Evolutionary conservation across 2,329 filamentous ascomycete species (phyloP), one percentile per base, ranked within the genome.

Genomic region (Beauveria caledonica): DNA sequence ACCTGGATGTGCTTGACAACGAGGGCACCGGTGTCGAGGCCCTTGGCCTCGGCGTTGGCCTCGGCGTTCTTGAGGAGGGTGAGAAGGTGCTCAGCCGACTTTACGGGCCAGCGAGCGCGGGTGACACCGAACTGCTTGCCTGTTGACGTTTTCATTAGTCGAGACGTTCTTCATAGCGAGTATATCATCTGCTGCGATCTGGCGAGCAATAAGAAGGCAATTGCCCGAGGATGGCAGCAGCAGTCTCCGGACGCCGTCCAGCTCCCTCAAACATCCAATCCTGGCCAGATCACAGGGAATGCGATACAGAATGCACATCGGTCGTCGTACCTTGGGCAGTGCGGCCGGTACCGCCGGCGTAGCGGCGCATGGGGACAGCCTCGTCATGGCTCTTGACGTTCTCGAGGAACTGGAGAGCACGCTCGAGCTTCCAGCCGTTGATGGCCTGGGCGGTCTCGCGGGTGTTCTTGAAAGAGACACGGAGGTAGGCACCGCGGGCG

Each of bases 1-100:
- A 99, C 94, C 85, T 99, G 94, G 83, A 99, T 99, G 89, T 97
- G 95, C 90, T 97, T 97, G 83, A 99, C 90, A 77, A 97, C 82
- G 76, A 99, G 85, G 86, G 95, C 95, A 82, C 87, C 88, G 76
- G 92, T 97, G 82, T 99, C 92, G 74, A 96, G 90, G 74, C 92
- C 92, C 86, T 96, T 96, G 79, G 90, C 89, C 73, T 96, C 92
- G 77, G 92, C 92, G 80, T 96, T 96, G 82, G 92, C 87, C 85
- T 96, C 92, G 70, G 92, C 92, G 82, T 96, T 96, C 86, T 92
- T 94, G 73, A 99, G 90, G 73, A 99, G 91, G 76, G 89, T 90
- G 79, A 97, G 87, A 67, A 99, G 86, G 86, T 96, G 96, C 84
- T 97, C 88, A 79, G 95, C 95, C 64, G 92, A 97, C 90, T 99